A percentile compares a stretch with the other conserved stretches of the same genome.
These are phyloP conservation scores for Gastrolobium bilobum DNA, from an alignment of 306 rosid genomes.

Conservation along the genomic window DNA sequence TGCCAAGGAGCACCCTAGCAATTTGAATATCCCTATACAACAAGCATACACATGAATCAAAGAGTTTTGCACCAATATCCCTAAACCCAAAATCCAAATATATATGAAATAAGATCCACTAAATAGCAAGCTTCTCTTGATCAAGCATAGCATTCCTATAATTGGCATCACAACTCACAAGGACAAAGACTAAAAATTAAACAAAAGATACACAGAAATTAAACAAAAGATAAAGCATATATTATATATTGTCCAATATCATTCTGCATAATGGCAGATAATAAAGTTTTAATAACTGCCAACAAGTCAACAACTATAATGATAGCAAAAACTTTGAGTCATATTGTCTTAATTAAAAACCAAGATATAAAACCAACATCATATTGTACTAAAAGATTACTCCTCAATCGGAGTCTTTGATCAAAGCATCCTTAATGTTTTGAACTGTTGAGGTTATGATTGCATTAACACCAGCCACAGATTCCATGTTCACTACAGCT, in stretches of 20 bases:
- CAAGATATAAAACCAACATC: no score
- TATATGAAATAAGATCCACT: no score
- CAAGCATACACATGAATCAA: slow-evolving; percentile 72
- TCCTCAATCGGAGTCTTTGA: neutral
- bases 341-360: no score
- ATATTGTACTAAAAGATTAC: neutral
- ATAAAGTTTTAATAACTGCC: neutral
- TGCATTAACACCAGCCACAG: slow-evolving; percentile 52
- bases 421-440: slow-evolving; percentile 59
- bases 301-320: neutral
- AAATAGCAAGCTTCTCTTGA: neutral
- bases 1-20: slow-evolving; percentile 63
- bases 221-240: neutral
- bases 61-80: slow-evolving; percentile 58
- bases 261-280: neutral
- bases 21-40: slow-evolving; percentile 57
- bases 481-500: slow-evolving; percentile 45
- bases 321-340: neutral
- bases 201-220: neutral
- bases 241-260: neutral
- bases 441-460: slow-evolving; percentile 54
- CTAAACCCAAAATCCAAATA: no score
- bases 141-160: neutral
- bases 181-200: neutral
- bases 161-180: neutral